phyloP scores from a whole-genome alignment of 768 basidiomycete species.

The Coprinopsis cinerea region DNA sequence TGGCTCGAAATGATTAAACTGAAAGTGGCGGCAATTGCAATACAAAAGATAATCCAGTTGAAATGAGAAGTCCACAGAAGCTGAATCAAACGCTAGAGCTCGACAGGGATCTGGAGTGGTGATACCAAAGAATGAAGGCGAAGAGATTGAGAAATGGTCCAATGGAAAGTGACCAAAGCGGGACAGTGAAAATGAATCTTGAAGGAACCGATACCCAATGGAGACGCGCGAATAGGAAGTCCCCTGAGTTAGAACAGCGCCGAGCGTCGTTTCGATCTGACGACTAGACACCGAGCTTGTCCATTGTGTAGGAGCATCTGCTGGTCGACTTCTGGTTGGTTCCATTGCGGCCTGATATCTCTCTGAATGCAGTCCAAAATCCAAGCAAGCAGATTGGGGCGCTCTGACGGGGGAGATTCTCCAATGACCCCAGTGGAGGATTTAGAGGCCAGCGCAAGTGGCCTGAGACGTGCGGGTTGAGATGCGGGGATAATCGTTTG shows the following conservation, averaged over 20 bases:
- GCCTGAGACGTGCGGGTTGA: background rate
- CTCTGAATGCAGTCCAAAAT: constrained; percentile 8
- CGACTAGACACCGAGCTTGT: constrained; percentile 7
- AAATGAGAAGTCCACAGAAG: too few relatives aligned
- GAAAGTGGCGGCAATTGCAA: too few relatives aligned
- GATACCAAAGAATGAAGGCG: too few relatives aligned
- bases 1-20: too few relatives aligned
- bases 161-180: background rate
- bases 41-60: too few relatives aligned
- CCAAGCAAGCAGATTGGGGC: constrained; percentile 7
- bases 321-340: background rate
- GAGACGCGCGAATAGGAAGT: background rate
- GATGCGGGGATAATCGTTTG: background rate
- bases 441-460: background rate
- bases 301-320: constrained; percentile 7
- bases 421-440: background rate
- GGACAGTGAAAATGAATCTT: background rate
- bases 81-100: too few relatives aligned
- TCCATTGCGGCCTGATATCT: constrained; percentile 7
- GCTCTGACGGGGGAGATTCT: background rate
- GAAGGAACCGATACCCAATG: too few relatives aligned
- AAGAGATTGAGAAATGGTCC: too few relatives aligned
- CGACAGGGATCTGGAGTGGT: too few relatives aligned
- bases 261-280: constrained; percentile 7
- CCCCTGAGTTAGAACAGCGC: constrained; percentile 4